These are phyloP conservation scores for Malassezia restricta DNA, from an alignment of 1,284 basidiomycete genomes.

Conservation along the genomic window DNA sequence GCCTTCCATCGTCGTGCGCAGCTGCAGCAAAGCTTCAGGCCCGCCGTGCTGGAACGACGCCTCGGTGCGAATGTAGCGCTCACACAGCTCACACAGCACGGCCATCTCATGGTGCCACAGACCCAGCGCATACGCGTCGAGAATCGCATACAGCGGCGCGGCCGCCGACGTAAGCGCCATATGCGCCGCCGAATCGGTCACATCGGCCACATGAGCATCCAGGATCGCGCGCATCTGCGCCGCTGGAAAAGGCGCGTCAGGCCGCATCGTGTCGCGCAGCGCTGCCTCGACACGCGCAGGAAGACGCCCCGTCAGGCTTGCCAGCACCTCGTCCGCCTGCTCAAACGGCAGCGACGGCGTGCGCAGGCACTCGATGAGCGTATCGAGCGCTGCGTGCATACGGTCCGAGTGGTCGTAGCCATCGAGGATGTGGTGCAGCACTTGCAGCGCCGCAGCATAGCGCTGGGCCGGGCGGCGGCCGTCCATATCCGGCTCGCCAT, in stretches of 20 bases:
- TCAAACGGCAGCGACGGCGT: conserved; percentile 81
- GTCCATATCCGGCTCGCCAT: conserved; percentile 64
- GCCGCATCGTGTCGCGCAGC: conserved; percentile 63
- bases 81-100: conserved; percentile 61
- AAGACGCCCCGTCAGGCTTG: conserved; percentile 82
- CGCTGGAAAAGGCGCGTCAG: conserved; percentile 71
- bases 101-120: conserved; percentile 76
- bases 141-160: conserved; percentile 59
- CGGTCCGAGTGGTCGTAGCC: conserved; percentile 42
- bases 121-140: conserved; percentile 62
- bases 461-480: conserved; percentile 87
- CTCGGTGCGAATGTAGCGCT: conserved; percentile 70
- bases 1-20: conserved; percentile 85
- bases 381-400: conserved; percentile 66
- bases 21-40: conserved; percentile 72
- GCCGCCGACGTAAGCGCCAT: conserved; percentile 52
- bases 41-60: conserved; percentile 74
- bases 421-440: conserved; percentile 67
- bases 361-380: conserved; percentile 64
- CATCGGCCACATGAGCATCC: conserved; percentile 29
- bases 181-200: conserved; percentile 11
- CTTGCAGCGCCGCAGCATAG: conserved; percentile 62
- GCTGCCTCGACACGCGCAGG: conserved; percentile 63
- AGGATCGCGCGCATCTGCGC: conserved; percentile 67
- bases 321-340: conserved; percentile 70